Base-by-base conservation (phyloP, 192 early-diverging fungal species). In the Rhizophagus prolifer region DNA sequence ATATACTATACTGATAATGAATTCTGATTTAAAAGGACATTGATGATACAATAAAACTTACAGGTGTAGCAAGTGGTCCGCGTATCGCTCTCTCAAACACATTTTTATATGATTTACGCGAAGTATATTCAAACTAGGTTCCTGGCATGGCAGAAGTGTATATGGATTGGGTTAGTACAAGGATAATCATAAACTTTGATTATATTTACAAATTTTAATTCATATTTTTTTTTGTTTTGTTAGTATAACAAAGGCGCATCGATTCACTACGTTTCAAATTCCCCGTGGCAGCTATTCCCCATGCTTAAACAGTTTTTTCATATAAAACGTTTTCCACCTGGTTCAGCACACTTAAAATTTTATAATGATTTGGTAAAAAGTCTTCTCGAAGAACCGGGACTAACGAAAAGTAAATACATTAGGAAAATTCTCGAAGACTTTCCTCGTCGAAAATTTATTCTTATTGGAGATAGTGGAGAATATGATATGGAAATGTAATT, bases 11-110 rank as follows among this genome's bases (percentile, higher is more conserved):
- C 25, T 70, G 34, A 58, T 13, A 72, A 59, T 31, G 6, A 25
- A n/a, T 72, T 54, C 13, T 30, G 5, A 59, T 44, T 59, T 47
- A 2, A 67, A 69, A 75, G 3, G 92, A 93, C 74, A 92, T 97
- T 71, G 95, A 97, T 81, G 95, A 97, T 80, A 97, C 95, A 10
- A 97, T 97, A 81, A 95, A 96, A 78, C 86, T 92, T 12, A 94
- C 94, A 0, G 86, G 90, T 28, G 87, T 97, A 38, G 79, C 87
- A 12, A 81, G 82, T 21, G 94, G 94, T n/a, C 87, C 90, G 36
- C 83, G 86, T 58, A 87, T 89, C 13, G 88, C 91, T 14, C 73
- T 92, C 31, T 78, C 82, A 50, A 88, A 87, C 60, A 90, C 92
- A 0, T 86, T 94, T 63, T 88, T 73, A 34, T 60, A 59, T 9